A percentile compares a stretch with the other conserved stretches of the same genome.
Evolutionary conservation across 805 yeast species (phyloP).

Genomic region (Nakazawaea anatomiae): DNA sequence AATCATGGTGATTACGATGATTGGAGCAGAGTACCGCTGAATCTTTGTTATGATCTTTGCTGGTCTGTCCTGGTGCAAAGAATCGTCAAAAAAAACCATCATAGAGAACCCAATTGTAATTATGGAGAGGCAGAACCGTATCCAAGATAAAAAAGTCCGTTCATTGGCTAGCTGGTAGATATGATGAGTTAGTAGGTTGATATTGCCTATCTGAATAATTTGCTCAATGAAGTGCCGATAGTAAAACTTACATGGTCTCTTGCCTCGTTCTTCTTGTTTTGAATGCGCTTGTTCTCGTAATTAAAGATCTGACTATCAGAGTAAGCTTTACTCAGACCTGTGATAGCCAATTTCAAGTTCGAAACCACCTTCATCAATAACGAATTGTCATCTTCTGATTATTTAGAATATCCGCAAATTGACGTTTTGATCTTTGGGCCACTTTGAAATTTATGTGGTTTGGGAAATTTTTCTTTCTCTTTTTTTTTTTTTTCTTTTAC

Average conservation of each 20-base stretch:
- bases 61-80: not conserved
- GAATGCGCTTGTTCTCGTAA: not conserved
- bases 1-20: constrained; percentile 15
- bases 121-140: constrained; percentile 33
- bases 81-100: constrained; percentile 17
- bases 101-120: constrained; percentile 35
- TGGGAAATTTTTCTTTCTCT: not conserved
- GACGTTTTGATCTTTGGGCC: not conserved
- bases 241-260: constrained; percentile 8
- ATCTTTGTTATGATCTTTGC: not conserved
- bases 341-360: too few relatives aligned
- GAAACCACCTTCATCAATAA: too few relatives aligned
- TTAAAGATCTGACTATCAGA: not conserved
- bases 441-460: not conserved
- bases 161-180: constrained; percentile 31
- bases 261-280: constrained; percentile 3
- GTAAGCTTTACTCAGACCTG: not conserved
- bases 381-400: not conserved
- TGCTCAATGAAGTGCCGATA: constrained; percentile 34
- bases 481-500: not conserved
- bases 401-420: not conserved
- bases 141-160: constrained; percentile 39
- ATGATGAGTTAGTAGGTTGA: too few relatives aligned
- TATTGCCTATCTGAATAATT: constrained; percentile 31
- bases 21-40: not conserved